These are phyloP conservation scores for Mortierella sp. DNA, from an alignment of 371 early-diverging fungal species.

Conservation along the genomic window DNA sequence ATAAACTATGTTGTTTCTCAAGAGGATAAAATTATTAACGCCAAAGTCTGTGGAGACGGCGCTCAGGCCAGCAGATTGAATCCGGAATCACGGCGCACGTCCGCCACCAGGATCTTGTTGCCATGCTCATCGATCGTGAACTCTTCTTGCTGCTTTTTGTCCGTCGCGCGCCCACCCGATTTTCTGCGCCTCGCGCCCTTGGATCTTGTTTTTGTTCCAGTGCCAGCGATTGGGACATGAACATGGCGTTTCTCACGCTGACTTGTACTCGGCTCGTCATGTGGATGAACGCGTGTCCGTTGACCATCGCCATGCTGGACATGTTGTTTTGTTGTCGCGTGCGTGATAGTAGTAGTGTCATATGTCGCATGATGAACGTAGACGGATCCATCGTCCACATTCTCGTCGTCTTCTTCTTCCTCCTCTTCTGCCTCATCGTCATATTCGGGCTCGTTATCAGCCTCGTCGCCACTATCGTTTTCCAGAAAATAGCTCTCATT, in stretches of 20 bases:
- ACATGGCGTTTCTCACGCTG: too few relatives aligned
- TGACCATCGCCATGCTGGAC: too few relatives aligned
- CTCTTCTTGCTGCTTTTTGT: too few relatives aligned
- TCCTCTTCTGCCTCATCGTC: not conserved
- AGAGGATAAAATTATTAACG: not conserved
- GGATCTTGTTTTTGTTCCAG: not conserved
- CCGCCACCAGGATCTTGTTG: slow-evolving; percentile 17
- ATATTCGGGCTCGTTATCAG: not conserved
- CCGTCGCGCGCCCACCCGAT: too few relatives aligned
- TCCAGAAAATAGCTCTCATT: slow-evolving; percentile 4
- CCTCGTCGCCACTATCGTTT: slow-evolving; percentile 10
- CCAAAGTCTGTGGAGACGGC: not conserved
- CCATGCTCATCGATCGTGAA: slow-evolving; percentile 25
- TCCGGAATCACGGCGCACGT: slow-evolving; percentile 35
- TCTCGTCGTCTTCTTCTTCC: not conserved
- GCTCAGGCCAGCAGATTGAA: slow-evolving; percentile 14
- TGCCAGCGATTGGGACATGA: too few relatives aligned
- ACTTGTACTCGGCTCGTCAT: too few relatives aligned
- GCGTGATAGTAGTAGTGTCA: too few relatives aligned
- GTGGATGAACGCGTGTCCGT: too few relatives aligned
- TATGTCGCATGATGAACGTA: too few relatives aligned
- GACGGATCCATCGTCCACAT: not conserved
- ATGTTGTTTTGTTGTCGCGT: too few relatives aligned
- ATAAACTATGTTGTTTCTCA: slow-evolving; percentile 1
- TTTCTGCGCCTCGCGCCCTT: too few relatives aligned